Evolutionary conservation across 2,329 filamentous ascomycete species (phyloP), one percentile per base, ranked within the genome.

Genomic region (Colletotrichum sp.): DNA sequence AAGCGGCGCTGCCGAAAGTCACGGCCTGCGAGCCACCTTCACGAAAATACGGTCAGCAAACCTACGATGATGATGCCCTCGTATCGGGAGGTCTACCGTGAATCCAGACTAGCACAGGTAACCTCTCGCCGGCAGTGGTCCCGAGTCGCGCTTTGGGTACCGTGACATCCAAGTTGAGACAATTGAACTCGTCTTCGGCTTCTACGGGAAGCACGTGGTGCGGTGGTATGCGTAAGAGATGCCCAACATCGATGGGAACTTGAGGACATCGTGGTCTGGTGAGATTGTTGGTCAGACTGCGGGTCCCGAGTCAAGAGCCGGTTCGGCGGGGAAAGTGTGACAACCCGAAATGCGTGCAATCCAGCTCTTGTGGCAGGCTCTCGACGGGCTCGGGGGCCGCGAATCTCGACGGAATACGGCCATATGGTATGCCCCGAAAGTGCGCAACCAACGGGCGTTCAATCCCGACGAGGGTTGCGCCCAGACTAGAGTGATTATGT

Each of bases 101-200:
- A 19, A 88, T 86, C 86, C 87, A 88, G 13, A 88, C 74, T 11
- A 88, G 64, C 13, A 88, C 86, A 1, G 87, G 87, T 1, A 87
- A 68, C 3, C 75, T 71, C 0, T 30, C 28, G 28, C 59, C 61
- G 6, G 64, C 32, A 0, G 11, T 34, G 0, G 63, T 9, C 5
- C 55, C 13, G 8, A 67, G 15, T 2, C 71, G 67, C 5, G 15
- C 22, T 5, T 34, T 32, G 27, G 81, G 86, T 22, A 79, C 77
- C 6, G 79, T 84, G 5, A 88, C 82, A 27, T 88, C 85, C 4
- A 88, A 39, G 68, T 87, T 88, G 59, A 86, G 77, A 63, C 87
- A 88, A 25, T 80, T 79, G 7, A 88, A 85, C 76, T 88, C 87
- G 67, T 87, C 84, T 73, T 87, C 83, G 0, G 75, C 77, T 44